These are phyloP conservation scores for Solanum chacoense DNA, from an alignment of 305 asterid genomes.

Conservation along the genomic window DNA sequence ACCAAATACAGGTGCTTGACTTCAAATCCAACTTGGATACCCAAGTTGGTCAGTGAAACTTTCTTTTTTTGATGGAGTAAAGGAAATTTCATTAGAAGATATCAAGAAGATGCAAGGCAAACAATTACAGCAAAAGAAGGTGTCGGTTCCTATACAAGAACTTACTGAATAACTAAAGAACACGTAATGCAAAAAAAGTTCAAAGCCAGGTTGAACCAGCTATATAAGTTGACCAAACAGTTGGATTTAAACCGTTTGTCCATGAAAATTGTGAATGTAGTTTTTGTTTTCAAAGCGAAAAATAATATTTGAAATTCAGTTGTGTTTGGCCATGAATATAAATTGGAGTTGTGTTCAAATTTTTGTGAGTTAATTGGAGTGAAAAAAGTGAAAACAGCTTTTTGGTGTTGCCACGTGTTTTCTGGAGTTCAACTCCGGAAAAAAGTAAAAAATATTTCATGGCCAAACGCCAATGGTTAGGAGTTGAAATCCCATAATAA, in stretches of 20 bases:
- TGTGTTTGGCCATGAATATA: background rate
- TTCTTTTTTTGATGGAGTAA: background rate
- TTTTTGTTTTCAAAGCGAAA: background rate
- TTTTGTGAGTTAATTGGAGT: background rate
- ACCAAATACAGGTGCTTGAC: background rate
- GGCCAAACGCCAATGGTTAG: background rate
- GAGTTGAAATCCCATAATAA: background rate
- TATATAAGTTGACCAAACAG: background rate
- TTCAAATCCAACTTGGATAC: background rate
- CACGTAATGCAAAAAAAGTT: background rate
- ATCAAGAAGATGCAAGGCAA: background rate
- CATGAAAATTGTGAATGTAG: background rate
- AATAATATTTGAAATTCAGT: background rate
- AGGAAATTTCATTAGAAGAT: background rate
- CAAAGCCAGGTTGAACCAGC: background rate
- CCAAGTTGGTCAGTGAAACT: background rate
- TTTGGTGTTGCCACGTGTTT: background rate
- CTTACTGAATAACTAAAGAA: background rate
- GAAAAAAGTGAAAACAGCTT: background rate
- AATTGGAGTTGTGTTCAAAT: background rate
- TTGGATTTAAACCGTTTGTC: background rate
- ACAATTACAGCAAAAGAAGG: background rate
- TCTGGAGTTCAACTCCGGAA: background rate
- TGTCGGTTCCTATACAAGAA: background rate
- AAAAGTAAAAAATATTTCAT: background rate